Base-by-base conservation (phyloP, 768 basidiomycete species). In the Amanita pseudoporphyria region DNA sequence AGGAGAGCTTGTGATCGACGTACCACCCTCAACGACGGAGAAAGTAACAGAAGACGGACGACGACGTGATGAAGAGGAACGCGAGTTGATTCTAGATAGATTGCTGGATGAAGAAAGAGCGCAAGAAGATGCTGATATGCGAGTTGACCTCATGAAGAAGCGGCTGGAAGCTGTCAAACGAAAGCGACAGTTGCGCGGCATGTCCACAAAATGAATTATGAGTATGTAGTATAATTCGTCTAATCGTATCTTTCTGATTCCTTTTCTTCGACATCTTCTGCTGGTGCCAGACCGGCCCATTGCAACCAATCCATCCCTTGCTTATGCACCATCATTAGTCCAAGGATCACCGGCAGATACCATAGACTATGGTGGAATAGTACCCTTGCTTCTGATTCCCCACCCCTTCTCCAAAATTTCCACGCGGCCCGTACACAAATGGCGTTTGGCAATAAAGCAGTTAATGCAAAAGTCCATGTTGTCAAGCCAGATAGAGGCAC, bases 261-360 rank as follows among this genome's bases (percentile, higher is more conserved):
- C 10, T 26, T 31, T 50, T n/a, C 14, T 6, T 45, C 41, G 24
- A 18, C 19, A 41, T 49, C 31, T 49, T 41, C 21, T 16, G 19
- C 31, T 9, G 9, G 13, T n/a, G 55, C 55, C 21, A 76, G 44
- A 9, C 78, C 74, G 7, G 81, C 28, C 82, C 82, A 85, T 39
- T 76, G 67, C 21, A 71, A 57, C 89, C 88, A 92, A 55, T 85
- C 81, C 57, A 87, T 70, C 0, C 87, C 86, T 58, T 84, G 81
- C 69, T 97, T 97, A 66, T 95, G 92, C 49, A 87, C 70, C 89
- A 99, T 92, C 87, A 94, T 92, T 56, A 98, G 70, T 2, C 82
- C 91, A 53, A 98, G 71, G 5, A 97, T 71, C 5, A 86, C 84
- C 0, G 95, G 95, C 36, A 98, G 63, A 67, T 93, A 93, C 85